phyloP scores from a whole-genome alignment of 352 stramenopile genomes.

The Globisporangium cederbergense region DNA sequence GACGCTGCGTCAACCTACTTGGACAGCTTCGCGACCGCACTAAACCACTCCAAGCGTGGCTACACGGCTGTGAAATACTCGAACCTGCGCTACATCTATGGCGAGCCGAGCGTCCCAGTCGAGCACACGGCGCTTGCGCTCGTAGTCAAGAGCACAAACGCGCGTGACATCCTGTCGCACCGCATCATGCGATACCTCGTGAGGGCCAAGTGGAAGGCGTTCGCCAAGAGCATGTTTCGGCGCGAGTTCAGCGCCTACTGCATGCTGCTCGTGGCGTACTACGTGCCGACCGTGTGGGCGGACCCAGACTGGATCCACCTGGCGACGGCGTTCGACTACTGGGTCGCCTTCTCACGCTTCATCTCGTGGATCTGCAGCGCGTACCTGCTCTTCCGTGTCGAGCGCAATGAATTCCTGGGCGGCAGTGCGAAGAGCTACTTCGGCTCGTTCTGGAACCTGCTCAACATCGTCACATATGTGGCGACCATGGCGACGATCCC shows the following conservation, averaged over 20 bases:
- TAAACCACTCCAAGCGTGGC: conserved; percentile 46
- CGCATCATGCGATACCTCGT: conserved; percentile 51
- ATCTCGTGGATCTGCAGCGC: conserved; percentile 52
- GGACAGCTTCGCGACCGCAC: conserved; percentile 43
- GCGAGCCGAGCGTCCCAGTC: conserved; percentile 43
- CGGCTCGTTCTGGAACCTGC: conserved; percentile 54
- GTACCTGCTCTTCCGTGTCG: conserved; percentile 49
- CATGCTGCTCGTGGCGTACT: conserved; percentile 47
- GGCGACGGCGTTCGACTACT: conserved; percentile 33
- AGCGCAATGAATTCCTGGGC: conserved; percentile 43
- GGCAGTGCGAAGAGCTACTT: conserved; percentile 48
- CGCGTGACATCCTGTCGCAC: conserved; percentile 49
- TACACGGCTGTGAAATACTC: conserved; percentile 54
- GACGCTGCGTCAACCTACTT: conserved; percentile 38
- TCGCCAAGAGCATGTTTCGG: conserved; percentile 45
- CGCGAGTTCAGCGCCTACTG: conserved; percentile 49
- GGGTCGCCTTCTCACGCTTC: conserved; percentile 32
- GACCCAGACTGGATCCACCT: conserved; percentile 48
- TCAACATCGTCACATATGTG: conserved; percentile 49
- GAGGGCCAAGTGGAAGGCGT: conserved; percentile 58
- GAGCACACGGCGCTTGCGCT: conserved; percentile 49
- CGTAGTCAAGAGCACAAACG: conserved; percentile 31
- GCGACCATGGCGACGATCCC: conserved; percentile 45
- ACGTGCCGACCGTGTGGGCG: conserved; percentile 54
- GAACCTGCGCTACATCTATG: conserved; percentile 38